Conservation (phyloP, 371 early-diverging fungal species). For the Apophysomyces ossiformis region DNA sequence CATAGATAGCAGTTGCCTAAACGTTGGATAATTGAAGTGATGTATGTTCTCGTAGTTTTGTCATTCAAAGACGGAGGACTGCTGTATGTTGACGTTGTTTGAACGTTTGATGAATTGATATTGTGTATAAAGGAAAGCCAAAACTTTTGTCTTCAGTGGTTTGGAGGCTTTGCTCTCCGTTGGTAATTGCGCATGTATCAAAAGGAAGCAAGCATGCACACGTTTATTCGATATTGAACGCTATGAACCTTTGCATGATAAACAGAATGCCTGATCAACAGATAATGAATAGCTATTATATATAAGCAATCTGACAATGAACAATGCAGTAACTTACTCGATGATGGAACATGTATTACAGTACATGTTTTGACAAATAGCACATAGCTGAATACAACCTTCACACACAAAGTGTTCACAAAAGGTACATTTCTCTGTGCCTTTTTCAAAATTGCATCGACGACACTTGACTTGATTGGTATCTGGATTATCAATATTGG, state of each 20-base stretch:
- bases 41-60: too few species aligned
- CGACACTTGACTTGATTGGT: neutral
- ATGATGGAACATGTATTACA: slow-evolving; percentile 18
- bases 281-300: slow-evolving; percentile 12
- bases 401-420: slow-evolving; percentile 14
- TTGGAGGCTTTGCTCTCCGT: too few species aligned
- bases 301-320: neutral
- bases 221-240: neutral
- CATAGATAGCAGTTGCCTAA: too few species aligned
- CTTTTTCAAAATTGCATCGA: slow-evolving; percentile 6
- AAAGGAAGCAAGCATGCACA: too few species aligned
- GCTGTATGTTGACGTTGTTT: too few species aligned
- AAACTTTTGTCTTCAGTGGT: too few species aligned
- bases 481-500: neutral
- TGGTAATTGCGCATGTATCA: too few species aligned
- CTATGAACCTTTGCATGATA: slow-evolving; percentile 14
- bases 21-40: too few species aligned
- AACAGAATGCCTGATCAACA: slow-evolving; percentile 11
- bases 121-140: too few species aligned
- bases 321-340: slow-evolving; percentile 14
- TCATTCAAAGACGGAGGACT: too few species aligned
- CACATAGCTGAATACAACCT: slow-evolving; percentile 14
- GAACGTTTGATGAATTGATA: too few species aligned
- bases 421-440: slow-evolving; percentile 11
- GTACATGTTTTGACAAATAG: slow-evolving; percentile 10